A percentile compares a stretch with the other conserved stretches of the same genome.
phyloP scores from a whole-genome alignment of 441 rosid genomes.

The Corymbia citriodora region DNA sequence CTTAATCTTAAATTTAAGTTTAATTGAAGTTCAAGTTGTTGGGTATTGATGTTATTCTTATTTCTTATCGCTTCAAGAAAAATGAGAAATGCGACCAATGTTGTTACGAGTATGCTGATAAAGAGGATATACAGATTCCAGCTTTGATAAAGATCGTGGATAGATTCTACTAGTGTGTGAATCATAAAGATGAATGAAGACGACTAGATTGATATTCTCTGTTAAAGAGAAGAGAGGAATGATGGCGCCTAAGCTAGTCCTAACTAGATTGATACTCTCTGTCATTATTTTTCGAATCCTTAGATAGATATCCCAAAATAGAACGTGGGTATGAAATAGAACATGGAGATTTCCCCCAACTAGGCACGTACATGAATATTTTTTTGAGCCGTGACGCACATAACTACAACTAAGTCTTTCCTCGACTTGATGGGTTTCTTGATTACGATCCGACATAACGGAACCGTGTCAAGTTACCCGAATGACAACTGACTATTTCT shows the following conservation, averaged over 20 bases:
- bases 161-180: too few relatives aligned
- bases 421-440: neutral
- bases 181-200: too few relatives aligned
- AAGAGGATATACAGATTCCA: neutral
- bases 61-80: too few relatives aligned
- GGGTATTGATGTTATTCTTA: neutral
- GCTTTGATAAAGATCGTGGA: neutral
- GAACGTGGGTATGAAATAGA: neutral
- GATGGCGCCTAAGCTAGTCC: too few relatives aligned
- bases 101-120: fast-evolving
- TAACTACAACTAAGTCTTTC: neutral
- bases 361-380: fast-evolving
- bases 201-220: fast-evolving
- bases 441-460: fast-evolving
- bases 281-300: too few relatives aligned
- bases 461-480: neutral
- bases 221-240: too few relatives aligned
- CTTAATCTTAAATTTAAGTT: neutral
- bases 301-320: too few relatives aligned
- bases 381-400: fast-evolving
- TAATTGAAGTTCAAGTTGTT: neutral
- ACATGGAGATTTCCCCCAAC: neutral
- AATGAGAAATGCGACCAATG: too few relatives aligned
- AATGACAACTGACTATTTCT: neutral
- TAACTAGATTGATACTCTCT: too few relatives aligned